Evolutionary conservation across 805 yeast genomes (phyloP).

Genomic region (Maudiozyma pseudohumilis): DNA sequence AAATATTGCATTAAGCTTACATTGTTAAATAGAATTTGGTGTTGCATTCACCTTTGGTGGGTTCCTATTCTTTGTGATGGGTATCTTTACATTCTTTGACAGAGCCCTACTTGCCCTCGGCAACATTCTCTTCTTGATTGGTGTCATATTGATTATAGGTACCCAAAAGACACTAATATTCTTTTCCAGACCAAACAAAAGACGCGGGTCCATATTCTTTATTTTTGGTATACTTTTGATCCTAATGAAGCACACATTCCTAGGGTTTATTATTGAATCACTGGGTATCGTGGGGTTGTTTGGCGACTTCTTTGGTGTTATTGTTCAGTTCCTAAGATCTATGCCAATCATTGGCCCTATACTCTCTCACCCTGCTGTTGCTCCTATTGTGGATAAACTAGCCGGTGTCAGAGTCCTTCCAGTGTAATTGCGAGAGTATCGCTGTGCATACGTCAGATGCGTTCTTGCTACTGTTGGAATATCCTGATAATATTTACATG

Average conservation of each 20-base stretch:
- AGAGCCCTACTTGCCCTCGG: slow-evolving; percentile 85
- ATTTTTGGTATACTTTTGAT: slow-evolving; percentile 66
- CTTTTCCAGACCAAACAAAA: slow-evolving; percentile 77
- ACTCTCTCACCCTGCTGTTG: slow-evolving; percentile 68
- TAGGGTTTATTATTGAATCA: slow-evolving; percentile 77
- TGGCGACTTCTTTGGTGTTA: slow-evolving; percentile 88
- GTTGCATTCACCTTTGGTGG: slow-evolving; percentile 87
- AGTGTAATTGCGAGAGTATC: slow-evolving; percentile 30
- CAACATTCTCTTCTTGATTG: slow-evolving; percentile 68
- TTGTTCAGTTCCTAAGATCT: slow-evolving; percentile 77
- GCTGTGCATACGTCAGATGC: too few relatives aligned
- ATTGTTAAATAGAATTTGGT: slow-evolving; percentile 81
- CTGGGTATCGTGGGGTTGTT: slow-evolving; percentile 85
- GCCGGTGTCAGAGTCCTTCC: slow-evolving; percentile 66
- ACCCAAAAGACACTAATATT: slow-evolving; percentile 71
- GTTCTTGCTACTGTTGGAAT: too few relatives aligned
- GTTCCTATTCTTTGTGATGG: slow-evolving; percentile 65
- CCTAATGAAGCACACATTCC: slow-evolving; percentile 61
- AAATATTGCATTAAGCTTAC: too few relatives aligned
- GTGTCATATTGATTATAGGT: slow-evolving; percentile 79
- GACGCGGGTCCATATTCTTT: slow-evolving; percentile 80
- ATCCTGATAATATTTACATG: slow-evolving; percentile 2
- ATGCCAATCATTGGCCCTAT: slow-evolving; percentile 82
- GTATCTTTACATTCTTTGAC: slow-evolving; percentile 79
- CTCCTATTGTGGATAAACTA: slow-evolving; percentile 58